Percentiles rank a stretch among this genome's conserved stretches.
phyloP scores from a whole-genome alignment of 2,329 filamentous ascomycete genomes.

The Endocalyx cinctus region DNA sequence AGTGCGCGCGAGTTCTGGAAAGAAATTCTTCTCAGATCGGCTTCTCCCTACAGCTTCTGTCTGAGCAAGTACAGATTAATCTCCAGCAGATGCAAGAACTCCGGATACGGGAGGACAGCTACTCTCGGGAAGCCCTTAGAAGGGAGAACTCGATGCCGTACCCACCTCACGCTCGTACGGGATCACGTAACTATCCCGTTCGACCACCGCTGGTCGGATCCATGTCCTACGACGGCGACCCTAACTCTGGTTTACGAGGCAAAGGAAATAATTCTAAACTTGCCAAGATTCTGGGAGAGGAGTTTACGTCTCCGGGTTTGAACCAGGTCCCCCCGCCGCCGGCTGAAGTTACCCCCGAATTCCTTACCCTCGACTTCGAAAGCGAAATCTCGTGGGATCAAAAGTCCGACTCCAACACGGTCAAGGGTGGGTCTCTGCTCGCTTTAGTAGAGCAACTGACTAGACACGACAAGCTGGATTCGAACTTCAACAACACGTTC shows the following conservation, averaged over 20 bases:
- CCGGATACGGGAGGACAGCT: constrained; percentile 40
- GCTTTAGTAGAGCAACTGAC: constrained; percentile 93
- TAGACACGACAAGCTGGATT: constrained; percentile 90
- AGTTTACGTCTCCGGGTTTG: constrained; percentile 46
- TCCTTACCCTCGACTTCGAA: constrained; percentile 80
- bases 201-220: constrained; percentile 48
- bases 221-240: constrained; percentile 63
- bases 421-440: constrained; percentile 85
- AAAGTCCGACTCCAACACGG: constrained; percentile 68
- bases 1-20: constrained; percentile 75
- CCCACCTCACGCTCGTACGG: constrained; percentile 52
- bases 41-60: constrained; percentile 80
- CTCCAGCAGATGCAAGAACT: constrained; percentile 43
- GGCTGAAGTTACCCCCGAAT: constrained; percentile 78
- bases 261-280: constrained; percentile 61
- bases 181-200: constrained; percentile 42
- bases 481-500: constrained; percentile 96
- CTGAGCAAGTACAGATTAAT: constrained; percentile 68
- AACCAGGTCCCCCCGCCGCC: too few relatives aligned
- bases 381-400: constrained; percentile 84
- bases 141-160: constrained; percentile 56
- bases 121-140: constrained; percentile 47
- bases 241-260: constrained; percentile 45
- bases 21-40: constrained; percentile 82
- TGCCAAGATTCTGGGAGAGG: constrained; percentile 62